Percentiles rank a stretch among this genome's conserved stretches.
These are phyloP conservation scores for Calonectria pteridis DNA, from an alignment of 2,329 filamentous ascomycete genomes.

Conservation along the genomic window DNA sequence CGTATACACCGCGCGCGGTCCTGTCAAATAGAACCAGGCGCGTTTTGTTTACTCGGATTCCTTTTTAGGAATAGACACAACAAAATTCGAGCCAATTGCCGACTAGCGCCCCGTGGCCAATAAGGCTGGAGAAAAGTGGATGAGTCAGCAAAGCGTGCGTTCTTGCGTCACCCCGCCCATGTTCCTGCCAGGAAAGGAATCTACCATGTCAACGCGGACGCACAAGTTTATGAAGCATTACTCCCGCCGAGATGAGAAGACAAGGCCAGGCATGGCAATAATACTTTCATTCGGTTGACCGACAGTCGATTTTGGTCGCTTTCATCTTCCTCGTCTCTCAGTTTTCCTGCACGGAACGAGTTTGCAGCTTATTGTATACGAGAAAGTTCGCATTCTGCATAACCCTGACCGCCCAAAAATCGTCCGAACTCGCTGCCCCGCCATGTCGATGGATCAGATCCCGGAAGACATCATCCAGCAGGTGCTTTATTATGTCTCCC, in stretches of 20 bases:
- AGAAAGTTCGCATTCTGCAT: constrained; percentile 8
- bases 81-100: constrained; percentile 35
- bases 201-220: not conserved
- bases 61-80: constrained; percentile 50
- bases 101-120: constrained; percentile 18
- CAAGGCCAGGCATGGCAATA: constrained; percentile 32
- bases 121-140: not conserved
- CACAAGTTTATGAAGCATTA: constrained; percentile 19
- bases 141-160: constrained; percentile 25
- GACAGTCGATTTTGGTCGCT: not conserved
- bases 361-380: not conserved
- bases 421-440: constrained; percentile 31
- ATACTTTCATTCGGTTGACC: constrained; percentile 21
- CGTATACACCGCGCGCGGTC: constrained; percentile 35
- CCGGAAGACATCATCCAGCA: constrained; percentile 89
- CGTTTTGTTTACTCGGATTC: constrained; percentile 59
- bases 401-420: constrained; percentile 25
- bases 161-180: constrained; percentile 35
- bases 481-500: constrained; percentile 75
- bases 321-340: not conserved
- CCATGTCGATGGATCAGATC: constrained; percentile 61
- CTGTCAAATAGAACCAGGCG: constrained; percentile 39
- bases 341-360: not conserved
- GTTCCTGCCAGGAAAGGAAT: constrained; percentile 26
- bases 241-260: constrained; percentile 17